A percentile compares a stretch with the other conserved stretches of the same genome.
phyloP scores from a whole-genome alignment of 148 eudicot species.

The Suaeda aralocaspica region DNA sequence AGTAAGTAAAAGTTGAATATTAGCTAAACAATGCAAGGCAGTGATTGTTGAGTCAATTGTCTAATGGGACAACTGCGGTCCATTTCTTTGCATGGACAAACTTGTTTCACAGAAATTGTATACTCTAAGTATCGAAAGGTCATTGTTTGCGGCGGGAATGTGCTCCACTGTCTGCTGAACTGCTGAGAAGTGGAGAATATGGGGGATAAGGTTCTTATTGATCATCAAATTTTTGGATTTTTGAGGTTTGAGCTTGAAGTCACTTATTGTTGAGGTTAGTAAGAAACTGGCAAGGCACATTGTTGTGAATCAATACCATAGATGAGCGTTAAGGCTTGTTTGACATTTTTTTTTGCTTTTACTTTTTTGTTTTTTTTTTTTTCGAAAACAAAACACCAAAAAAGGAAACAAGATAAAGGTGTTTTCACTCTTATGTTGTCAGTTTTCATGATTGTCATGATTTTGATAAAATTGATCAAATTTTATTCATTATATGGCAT shows the following conservation, averaged over 20 bases:
- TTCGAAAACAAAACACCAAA: no score
- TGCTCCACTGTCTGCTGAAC: background rate
- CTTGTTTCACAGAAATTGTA: slow-evolving; percentile 4
- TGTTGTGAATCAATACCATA: background rate
- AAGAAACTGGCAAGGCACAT: background rate
- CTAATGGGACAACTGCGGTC: background rate
- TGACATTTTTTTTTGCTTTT: no score
- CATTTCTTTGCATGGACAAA: background rate
- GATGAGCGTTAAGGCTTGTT: background rate
- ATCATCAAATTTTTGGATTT: background rate
- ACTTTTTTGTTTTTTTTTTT: no score
- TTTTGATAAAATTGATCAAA: no score
- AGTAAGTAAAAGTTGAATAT: no score
- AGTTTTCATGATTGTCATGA: no score
- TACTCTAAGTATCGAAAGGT: background rate
- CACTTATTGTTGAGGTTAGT: background rate
- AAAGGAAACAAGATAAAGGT: no score
- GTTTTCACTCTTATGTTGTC: no score
- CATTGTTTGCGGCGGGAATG: background rate
- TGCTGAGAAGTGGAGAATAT: background rate
- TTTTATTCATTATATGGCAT: no score
- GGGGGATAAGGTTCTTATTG: background rate
- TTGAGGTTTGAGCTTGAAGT: background rate
- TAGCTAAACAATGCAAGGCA: no score
- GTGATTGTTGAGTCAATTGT: background rate